Percentiles rank a stretch among this genome's conserved stretches.
These are phyloP conservation scores for Puccinia horiana DNA, from an alignment of 1,284 basidiomycete species.

Conservation along the genomic window DNA sequence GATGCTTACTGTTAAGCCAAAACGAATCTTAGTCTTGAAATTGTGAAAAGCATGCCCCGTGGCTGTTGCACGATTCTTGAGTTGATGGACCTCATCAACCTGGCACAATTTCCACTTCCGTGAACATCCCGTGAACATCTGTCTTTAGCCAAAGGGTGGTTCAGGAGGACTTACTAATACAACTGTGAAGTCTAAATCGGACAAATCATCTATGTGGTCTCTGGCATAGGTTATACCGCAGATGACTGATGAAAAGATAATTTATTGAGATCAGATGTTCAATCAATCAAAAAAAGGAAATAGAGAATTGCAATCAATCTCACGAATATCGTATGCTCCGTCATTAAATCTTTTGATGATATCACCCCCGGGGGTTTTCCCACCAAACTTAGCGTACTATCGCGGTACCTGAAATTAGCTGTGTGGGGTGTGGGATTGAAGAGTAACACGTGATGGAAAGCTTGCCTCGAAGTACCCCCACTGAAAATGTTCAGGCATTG, in stretches of 20 bases:
- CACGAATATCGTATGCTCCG: constrained; percentile 45
- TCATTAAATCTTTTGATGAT: constrained; percentile 37
- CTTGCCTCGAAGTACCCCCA: constrained; percentile 48
- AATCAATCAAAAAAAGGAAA: neutral
- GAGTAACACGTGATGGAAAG: neutral
- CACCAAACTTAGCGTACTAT: constrained; percentile 12
- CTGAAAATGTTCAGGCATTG: neutral
- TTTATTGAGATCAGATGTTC: neutral
- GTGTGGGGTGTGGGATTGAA: neutral
- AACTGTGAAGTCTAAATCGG: constrained; percentile 43
- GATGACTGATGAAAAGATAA: constrained; percentile 20
- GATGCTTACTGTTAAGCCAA: constrained; percentile 39
- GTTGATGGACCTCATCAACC: constrained; percentile 44
- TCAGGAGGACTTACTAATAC: constrained; percentile 29
- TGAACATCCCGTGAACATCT: neutral
- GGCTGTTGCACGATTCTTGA: constrained; percentile 27
- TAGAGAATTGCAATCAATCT: neutral
- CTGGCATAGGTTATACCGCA: constrained; percentile 34
- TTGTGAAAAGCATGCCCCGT: constrained; percentile 18
- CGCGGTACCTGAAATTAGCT: neutral
- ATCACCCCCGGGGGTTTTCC: neutral
- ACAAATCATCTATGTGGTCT: constrained; percentile 36
- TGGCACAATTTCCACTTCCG: neutral
- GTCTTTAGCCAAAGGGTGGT: neutral
- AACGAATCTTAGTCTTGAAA: constrained; percentile 43